A percentile compares a stretch with the other conserved stretches of the same genome.
Conservation (phyloP, 257 asterid species). For the Salvia hispanica region DNA sequence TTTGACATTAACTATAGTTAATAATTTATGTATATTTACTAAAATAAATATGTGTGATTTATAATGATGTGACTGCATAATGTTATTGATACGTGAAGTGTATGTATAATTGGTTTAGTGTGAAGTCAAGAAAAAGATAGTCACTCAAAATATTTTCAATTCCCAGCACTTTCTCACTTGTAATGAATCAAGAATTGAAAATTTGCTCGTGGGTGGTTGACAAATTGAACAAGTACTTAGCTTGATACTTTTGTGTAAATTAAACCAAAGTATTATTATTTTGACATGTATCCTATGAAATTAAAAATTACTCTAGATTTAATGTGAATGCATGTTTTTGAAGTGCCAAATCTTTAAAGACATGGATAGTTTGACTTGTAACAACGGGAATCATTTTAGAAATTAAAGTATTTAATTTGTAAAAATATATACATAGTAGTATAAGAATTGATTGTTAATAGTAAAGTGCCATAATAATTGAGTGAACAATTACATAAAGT, state of each 20-base stretch:
- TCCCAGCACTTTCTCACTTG: conserved; percentile 22
- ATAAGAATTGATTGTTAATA: too few relatives aligned
- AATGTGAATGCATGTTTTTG: conserved; percentile 27
- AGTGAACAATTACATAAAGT: too few relatives aligned
- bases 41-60: too few relatives aligned
- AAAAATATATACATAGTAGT: too few relatives aligned
- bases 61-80: background rate
- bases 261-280: background rate
- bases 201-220: conserved; percentile 27
- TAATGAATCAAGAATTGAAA: conserved; percentile 30
- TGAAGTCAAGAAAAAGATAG: conserved; percentile 3
- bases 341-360: too few relatives aligned
- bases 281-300: background rate
- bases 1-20: too few relatives aligned
- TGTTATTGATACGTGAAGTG: background rate
- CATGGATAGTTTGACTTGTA: too few relatives aligned
- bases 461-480: too few relatives aligned
- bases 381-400: too few relatives aligned
- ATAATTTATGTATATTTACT: too few relatives aligned
- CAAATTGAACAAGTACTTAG: conserved; percentile 17
- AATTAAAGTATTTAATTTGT: too few relatives aligned
- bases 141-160: conserved; percentile 1
- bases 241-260: background rate
- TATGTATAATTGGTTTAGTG: background rate
- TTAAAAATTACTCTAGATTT: background rate